Evolutionary conservation across 2,329 filamentous ascomycete species (phyloP).

Genomic region (Sclerotiophoma versabilis): DNA sequence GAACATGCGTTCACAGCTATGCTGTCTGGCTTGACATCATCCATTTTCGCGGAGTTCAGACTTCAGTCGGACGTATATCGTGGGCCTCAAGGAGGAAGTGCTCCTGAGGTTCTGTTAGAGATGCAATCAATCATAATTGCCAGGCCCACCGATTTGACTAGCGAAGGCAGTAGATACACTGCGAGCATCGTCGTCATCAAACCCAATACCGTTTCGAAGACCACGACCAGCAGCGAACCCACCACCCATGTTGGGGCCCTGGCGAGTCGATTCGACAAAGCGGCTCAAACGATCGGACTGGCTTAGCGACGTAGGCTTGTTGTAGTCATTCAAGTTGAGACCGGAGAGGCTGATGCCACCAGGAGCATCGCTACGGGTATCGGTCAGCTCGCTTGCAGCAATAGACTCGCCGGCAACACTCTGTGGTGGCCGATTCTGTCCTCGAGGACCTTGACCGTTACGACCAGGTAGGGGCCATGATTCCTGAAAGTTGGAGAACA

Average conservation of each 20-base stretch:
- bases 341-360: conserved; percentile 89
- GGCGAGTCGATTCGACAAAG: conserved; percentile 86
- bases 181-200: conserved; percentile 88
- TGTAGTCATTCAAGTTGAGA: conserved; percentile 74
- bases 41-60: neutral
- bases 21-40: conserved; percentile 1
- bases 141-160: conserved; percentile 83
- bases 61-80: conserved; percentile 3
- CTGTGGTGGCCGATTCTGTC: conserved; percentile 67
- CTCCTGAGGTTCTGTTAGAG: conserved; percentile 10
- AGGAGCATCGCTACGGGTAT: conserved; percentile 77
- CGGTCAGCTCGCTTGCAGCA: conserved; percentile 87
- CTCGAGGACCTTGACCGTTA: conserved; percentile 69
- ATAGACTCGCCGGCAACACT: conserved; percentile 92
- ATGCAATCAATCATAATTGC: conserved; percentile 63
- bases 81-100: conserved; percentile 1
- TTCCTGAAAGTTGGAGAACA: conserved; percentile 95
- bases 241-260: conserved; percentile 56
- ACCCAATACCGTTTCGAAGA: conserved; percentile 50
- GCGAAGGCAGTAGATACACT: conserved; percentile 97
- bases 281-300: conserved; percentile 92
- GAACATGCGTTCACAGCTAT: neutral
- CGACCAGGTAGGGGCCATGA: conserved; percentile 85
- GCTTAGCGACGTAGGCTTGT: conserved; percentile 75
- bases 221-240: conserved; percentile 55